Evolutionary conservation across 257 asterid genomes (phyloP).

Genomic region (Fraxinus anomala): DNA sequence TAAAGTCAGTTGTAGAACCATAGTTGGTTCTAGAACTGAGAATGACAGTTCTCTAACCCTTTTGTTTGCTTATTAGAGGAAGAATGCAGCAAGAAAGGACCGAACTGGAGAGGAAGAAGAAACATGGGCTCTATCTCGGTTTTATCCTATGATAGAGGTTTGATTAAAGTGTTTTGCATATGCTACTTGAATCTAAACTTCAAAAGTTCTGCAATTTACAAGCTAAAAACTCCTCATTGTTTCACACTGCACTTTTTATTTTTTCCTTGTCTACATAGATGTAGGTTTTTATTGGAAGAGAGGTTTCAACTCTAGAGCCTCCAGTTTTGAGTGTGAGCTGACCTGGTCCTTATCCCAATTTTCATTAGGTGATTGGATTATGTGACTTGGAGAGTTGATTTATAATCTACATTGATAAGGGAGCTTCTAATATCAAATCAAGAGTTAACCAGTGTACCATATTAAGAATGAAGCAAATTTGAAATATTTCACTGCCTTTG

Average conservation of each 20-base stretch:
- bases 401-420: background rate
- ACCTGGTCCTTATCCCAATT: conserved; percentile 8
- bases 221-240: background rate
- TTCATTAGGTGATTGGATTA: background rate
- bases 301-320: background rate
- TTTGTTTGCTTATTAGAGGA: conserved; percentile 55
- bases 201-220: background rate
- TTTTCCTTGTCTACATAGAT: conserved; percentile 12
- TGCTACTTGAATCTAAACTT: conserved; percentile 23
- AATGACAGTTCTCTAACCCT: conserved; percentile 35
- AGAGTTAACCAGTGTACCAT: background rate
- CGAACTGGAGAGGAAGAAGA: conserved; percentile 91
- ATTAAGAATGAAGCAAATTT: background rate
- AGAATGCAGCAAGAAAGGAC: conserved; percentile 86
- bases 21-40: conserved; percentile 22
- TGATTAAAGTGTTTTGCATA: conserved; percentile 25
- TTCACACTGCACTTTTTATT: background rate
- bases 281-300: background rate
- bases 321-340: background rate
- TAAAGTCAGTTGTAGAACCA: conserved; percentile 10
- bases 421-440: background rate
- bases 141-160: conserved; percentile 94
- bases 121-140: conserved; percentile 83
- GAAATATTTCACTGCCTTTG: background rate
- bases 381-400: background rate